Percentiles rank a stretch among this genome's conserved stretches.
phyloP scores from a whole-genome alignment of 1,284 basidiomycete species.

The Salmacisia buchloeana region DNA sequence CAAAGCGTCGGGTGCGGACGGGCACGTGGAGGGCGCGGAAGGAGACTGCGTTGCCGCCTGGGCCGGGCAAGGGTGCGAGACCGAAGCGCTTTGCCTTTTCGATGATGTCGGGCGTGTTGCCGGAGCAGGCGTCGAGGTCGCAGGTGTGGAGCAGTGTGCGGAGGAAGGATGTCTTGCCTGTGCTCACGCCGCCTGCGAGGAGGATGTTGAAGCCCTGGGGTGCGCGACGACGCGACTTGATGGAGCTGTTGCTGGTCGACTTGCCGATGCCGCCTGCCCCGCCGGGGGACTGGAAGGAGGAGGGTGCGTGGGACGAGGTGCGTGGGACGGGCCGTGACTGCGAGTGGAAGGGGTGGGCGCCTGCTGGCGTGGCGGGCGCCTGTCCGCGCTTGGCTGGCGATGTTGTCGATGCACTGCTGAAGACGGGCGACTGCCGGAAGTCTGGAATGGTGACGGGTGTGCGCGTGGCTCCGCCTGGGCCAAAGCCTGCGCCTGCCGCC shows the following conservation, averaged over 20 bases:
- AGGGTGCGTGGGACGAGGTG: background rate
- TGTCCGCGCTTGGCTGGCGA: background rate
- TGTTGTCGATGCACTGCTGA: background rate
- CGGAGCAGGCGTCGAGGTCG: constrained; percentile 3
- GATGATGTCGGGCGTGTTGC: constrained; percentile 7
- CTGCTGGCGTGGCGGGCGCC: too few relatives aligned
- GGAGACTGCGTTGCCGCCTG: background rate
- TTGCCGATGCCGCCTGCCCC: constrained; percentile 1
- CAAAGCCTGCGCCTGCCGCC: too few relatives aligned
- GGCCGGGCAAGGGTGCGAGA: background rate
- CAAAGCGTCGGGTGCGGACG: background rate
- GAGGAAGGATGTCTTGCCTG: constrained; percentile 3
- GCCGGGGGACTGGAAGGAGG: background rate
- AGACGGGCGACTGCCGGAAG: constrained; percentile 8
- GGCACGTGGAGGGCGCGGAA: background rate
- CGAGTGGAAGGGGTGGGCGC: too few relatives aligned
- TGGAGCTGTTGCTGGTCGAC: background rate
- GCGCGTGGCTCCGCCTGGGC: background rate
- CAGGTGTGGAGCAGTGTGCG: background rate
- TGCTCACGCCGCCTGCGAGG: constrained; percentile 4
- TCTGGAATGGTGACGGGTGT: background rate
- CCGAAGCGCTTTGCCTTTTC: constrained; percentile 7
- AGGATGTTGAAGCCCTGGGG: constrained; percentile 9
- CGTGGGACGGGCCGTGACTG: too few relatives aligned
- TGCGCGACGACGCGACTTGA: constrained; percentile 1